A percentile compares a stretch with the other conserved stretches of the same genome.
These are phyloP conservation scores for Diplogelasinospora grovesii DNA, from an alignment of 495 filamentous ascomycete genomes.

Conservation along the genomic window DNA sequence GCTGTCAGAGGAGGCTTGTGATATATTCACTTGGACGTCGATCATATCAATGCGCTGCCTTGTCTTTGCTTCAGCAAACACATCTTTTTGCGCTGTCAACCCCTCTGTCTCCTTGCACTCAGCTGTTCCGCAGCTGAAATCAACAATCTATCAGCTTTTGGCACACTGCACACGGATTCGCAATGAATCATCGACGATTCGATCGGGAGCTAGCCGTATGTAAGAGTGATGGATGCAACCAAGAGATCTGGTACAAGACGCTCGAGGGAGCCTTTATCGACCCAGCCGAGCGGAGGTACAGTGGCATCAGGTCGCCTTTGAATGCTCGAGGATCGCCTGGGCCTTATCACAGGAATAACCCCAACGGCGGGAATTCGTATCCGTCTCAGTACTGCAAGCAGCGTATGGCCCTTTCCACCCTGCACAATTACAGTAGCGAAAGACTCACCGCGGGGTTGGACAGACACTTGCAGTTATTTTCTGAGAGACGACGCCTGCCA, in stretches of 20 bases:
- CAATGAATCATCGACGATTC: slow-evolving; percentile 12
- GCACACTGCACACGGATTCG: too few relatives aligned
- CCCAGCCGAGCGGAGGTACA: slow-evolving; percentile 8
- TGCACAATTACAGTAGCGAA: too few relatives aligned
- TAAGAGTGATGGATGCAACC: slow-evolving; percentile 16
- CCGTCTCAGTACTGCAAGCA: slow-evolving; percentile 20
- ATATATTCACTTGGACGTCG: too few relatives aligned
- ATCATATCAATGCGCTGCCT: too few relatives aligned
- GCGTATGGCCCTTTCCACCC: slow-evolving; percentile 11
- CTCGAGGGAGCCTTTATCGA: slow-evolving; percentile 14
- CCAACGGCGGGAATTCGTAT: too few relatives aligned
- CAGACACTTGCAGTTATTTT: slow-evolving; percentile 21
- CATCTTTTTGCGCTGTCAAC: too few relatives aligned
- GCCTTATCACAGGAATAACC: slow-evolving; percentile 7
- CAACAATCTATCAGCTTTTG: too few relatives aligned
- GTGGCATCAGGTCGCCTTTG: slow-evolving; percentile 7
- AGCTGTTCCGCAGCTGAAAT: too few relatives aligned
- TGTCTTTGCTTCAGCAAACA: too few relatives aligned
- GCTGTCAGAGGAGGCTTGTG: too few relatives aligned
- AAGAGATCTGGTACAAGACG: slow-evolving; percentile 19
- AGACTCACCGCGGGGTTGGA: too few relatives aligned
- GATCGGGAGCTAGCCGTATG: slow-evolving; percentile 13
- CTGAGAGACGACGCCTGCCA: slow-evolving; percentile 16
- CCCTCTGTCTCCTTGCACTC: too few relatives aligned
- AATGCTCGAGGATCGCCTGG: slow-evolving; percentile 12